phyloP scores from a whole-genome alignment of 768 basidiomycete species.

The Amanita muscaria region DNA sequence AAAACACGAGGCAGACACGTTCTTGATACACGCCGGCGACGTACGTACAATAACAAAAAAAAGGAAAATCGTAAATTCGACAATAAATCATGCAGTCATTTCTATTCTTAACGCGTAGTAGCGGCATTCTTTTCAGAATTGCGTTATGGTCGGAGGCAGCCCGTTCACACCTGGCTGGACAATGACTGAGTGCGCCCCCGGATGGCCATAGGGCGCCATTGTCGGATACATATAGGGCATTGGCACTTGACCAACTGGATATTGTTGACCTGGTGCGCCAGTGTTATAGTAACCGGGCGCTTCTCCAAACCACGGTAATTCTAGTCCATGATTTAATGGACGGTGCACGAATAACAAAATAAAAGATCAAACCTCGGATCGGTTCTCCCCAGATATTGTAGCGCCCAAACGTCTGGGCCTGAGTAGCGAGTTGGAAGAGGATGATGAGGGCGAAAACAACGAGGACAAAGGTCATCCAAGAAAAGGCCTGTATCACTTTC shows the following conservation, averaged over 20 bases:
- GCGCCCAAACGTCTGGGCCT: conserved; percentile 46
- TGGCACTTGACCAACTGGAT: conserved; percentile 29
- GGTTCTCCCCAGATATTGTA: conserved; percentile 51
- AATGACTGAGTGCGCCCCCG: conserved; percentile 41
- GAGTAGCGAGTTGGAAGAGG: conserved; percentile 46
- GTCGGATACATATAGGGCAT: conserved; percentile 16
- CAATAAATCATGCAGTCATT: background rate
- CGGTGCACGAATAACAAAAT: background rate
- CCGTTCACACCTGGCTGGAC: conserved; percentile 62
- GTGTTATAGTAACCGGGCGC: conserved; percentile 53
- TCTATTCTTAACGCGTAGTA: too few relatives aligned
- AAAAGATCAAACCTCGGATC: conserved; percentile 31
- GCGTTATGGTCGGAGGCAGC: conserved; percentile 50
- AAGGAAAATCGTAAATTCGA: conserved; percentile 1
- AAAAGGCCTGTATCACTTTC: conserved; percentile 72
- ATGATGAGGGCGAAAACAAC: conserved; percentile 42
- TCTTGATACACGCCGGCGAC: conserved; percentile 11
- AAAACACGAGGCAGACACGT: conserved; percentile 15
- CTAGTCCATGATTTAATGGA: conserved; percentile 18
- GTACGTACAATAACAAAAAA: background rate
- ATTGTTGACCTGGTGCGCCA: conserved; percentile 20
- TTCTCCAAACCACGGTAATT: conserved; percentile 74
- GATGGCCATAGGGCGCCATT: conserved; percentile 14
- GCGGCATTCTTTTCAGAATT: conserved; percentile 28
- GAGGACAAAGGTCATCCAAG: conserved; percentile 59